A percentile compares a stretch with the other conserved stretches of the same genome.
phyloP scores from a whole-genome alignment of 2,329 filamentous ascomycete species.

The Monosporascus sp. region DNA sequence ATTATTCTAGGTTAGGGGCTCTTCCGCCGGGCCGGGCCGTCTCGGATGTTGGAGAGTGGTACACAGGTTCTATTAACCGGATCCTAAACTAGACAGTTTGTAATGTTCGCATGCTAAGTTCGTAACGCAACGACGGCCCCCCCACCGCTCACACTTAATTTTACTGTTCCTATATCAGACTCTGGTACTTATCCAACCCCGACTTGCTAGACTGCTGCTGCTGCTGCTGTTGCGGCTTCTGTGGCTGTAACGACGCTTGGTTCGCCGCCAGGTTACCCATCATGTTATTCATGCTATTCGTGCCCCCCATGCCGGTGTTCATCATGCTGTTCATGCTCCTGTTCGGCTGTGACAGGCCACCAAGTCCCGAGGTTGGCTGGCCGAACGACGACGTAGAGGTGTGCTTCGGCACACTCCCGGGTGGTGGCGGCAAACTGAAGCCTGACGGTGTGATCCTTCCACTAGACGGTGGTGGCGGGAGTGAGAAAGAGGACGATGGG shows the following conservation, averaged over 20 bases:
- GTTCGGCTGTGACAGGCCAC: conserved; percentile 10
- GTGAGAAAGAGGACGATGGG: conserved; percentile 47
- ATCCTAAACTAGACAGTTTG: no score
- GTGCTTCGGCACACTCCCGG: conserved; percentile 26
- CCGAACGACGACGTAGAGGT: conserved; percentile 20
- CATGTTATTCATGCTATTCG: conserved; percentile 21
- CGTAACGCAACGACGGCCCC: not conserved
- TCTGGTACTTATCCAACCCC: conserved; percentile 64
- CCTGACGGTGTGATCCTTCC: conserved; percentile 25
- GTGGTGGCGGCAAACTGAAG: conserved; percentile 45
- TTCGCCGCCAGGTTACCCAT: conserved; percentile 2
- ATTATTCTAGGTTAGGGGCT: no score
- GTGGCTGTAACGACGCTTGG: not conserved
- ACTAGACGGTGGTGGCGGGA: conserved; percentile 47
- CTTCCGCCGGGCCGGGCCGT: no score
- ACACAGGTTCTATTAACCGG: no score
- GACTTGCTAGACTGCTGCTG: conserved; percentile 31
- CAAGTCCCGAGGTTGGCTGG: conserved; percentile 12
- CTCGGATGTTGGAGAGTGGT: no score
- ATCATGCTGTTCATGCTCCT: conserved; percentile 21
- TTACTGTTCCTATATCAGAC: conserved; percentile 44
- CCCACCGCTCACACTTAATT: not conserved
- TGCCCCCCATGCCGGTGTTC: conserved; percentile 9
- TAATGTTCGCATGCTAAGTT: no score
- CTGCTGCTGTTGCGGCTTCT: conserved; percentile 23